Conservation (phyloP, 805 yeast genomes). For the Kluyveromyces aestuarii region DNA sequence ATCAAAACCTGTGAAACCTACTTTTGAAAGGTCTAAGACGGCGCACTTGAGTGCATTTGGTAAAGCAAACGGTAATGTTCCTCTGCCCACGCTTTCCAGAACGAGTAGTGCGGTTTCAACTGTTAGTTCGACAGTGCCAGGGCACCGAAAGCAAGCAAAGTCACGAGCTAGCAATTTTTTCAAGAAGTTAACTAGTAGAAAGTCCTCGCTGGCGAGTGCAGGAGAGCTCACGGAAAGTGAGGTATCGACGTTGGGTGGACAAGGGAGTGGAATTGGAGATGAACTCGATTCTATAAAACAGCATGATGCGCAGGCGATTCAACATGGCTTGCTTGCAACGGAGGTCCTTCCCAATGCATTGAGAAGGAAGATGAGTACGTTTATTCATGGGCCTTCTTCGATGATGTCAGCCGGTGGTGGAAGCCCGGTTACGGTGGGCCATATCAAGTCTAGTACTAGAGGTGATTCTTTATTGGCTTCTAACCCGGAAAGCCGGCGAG, state of each 20-base stretch:
- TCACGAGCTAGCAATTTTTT: not conserved
- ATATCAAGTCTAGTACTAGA: not conserved
- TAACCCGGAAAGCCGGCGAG: slow-evolving; percentile 8
- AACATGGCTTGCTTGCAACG: not conserved
- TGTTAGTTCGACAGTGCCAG: not conserved
- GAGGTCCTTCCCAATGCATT: not conserved
- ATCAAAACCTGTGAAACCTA: slow-evolving; percentile 1
- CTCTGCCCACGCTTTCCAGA: not conserved
- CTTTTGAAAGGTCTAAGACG: slow-evolving; percentile 1
- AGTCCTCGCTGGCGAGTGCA: not conserved
- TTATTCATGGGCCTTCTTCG: slow-evolving; percentile 12
- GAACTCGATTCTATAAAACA: not conserved
- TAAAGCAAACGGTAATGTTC: not conserved
- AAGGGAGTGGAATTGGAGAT: not conserved
- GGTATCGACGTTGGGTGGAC: not conserved
- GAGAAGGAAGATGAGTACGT: slow-evolving; percentile 15
- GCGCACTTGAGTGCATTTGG: not conserved
- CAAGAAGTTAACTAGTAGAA: slow-evolving; percentile 1
- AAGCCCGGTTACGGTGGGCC: not conserved
- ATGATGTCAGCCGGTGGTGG: not conserved
- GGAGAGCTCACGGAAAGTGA: not conserved
- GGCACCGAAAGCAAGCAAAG: not conserved
- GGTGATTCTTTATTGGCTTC: not conserved
- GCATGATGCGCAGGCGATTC: not conserved
- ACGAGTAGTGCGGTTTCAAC: too few species aligned